Evolutionary conservation across 306 rosid species (phyloP).

Genomic region (Cicer bijugum): DNA sequence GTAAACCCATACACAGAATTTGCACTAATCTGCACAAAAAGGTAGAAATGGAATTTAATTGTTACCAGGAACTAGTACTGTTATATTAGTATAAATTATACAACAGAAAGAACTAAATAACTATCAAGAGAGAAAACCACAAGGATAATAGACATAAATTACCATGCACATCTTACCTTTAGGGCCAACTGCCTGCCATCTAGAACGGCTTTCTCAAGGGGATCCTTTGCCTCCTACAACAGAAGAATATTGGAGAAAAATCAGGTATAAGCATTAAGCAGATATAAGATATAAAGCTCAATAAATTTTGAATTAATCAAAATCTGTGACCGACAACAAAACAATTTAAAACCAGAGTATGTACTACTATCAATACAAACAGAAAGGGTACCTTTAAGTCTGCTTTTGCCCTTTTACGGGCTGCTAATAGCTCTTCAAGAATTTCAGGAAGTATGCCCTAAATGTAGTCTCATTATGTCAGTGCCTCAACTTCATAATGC

Average conservation of each 20-base stretch:
- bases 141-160: conserved; percentile 25
- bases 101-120: conserved; percentile 19
- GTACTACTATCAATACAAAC: conserved; percentile 16
- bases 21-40: conserved; percentile 79
- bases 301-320: conserved; percentile 25
- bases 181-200: conserved; percentile 95
- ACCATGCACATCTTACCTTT: conserved; percentile 59
- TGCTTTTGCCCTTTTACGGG: conserved; percentile 97
- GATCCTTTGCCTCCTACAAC: conserved; percentile 86
- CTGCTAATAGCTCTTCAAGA: conserved; percentile 89
- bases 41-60: conserved; percentile 33
- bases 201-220: conserved; percentile 92
- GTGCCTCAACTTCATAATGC: conserved; percentile 31
- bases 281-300: conserved; percentile 32
- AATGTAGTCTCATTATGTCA: conserved; percentile 42
- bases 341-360: conserved; percentile 12
- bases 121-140: conserved; percentile 12
- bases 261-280: conserved; percentile 38
- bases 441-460: conserved; percentile 99
- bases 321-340: conserved; percentile 30
- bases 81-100: conserved; percentile 20
- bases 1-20: conserved; percentile 98
- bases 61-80: conserved; percentile 15
- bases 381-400: conserved; percentile 75
- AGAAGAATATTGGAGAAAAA: conserved; percentile 31